Base-by-base conservation (phyloP, 1,284 basidiomycete species). In the Quambalaria eucalypti region DNA sequence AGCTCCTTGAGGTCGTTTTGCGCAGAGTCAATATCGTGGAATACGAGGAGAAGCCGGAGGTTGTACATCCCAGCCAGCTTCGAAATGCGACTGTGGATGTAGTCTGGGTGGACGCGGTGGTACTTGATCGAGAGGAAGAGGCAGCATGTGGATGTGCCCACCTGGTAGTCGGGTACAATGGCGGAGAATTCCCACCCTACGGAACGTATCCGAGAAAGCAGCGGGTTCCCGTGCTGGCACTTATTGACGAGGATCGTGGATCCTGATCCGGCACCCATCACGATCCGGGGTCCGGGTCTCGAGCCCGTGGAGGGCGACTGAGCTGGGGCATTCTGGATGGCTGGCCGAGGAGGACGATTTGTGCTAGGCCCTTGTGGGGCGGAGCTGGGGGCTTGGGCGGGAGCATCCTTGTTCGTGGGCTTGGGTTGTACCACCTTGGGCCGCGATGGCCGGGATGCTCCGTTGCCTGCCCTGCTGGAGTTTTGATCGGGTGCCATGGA, bases 41-140 rank as follows among this genome's bases (percentile, higher is more conserved):
- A 26, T 9, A 36, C 38, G 21, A 46, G 21, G 42, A 50, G 30
- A 42, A 19, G 21, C 39, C 95, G 80, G 1, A 96, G 81, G 51
- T 83, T 87, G 74, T 90, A 98, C 12, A 84, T 82, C 39, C 82
- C 82, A 2, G 85, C 85, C 16, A 99, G 83, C 65, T 86, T 87
- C 68, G 89, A 85, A 57, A 99, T 91, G 2, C 95, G 85, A 44
- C 82, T 82, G 72, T 91, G 87, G 57, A 99, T 86, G 74, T 99
- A 99, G 76, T 98, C 95, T 4, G 95, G 95, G 76, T 98, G 95
- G 16, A 98, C 81, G 26, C 92, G 87, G 70, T 98, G 92, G 67
- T 98, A 98, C 65, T 86, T 87, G 57, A 98, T 77, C 72, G 92
- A 97, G 38, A 74, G 65, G 25, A 73, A 73, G 3, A 74, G 60